These are phyloP conservation scores for Suillus discolor DNA, from an alignment of 768 basidiomycete species.

Conservation along the genomic window DNA sequence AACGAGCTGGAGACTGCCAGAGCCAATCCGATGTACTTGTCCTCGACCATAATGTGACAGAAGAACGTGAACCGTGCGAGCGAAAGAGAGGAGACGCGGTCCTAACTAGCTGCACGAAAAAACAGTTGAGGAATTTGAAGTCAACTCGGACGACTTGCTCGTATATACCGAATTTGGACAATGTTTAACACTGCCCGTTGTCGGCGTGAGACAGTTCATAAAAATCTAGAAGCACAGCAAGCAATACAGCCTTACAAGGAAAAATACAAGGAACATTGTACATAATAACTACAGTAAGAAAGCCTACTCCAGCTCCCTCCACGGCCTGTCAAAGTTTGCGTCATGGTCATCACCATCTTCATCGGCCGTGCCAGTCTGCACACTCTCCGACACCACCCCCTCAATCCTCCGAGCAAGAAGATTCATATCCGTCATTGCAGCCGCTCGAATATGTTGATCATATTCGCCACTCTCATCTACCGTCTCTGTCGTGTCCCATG, in stretches of 20 bases:
- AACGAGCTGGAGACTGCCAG: conserved; percentile 85
- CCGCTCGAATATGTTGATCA: conserved; percentile 35
- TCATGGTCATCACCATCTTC: conserved; percentile 14
- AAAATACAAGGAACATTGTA: not conserved
- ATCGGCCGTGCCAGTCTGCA: conserved; percentile 16
- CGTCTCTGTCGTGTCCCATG: conserved; percentile 21
- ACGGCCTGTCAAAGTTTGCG: conserved; percentile 42
- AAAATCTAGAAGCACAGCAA: not conserved
- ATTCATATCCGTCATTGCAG: conserved; percentile 43
- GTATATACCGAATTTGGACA: conserved; percentile 1
- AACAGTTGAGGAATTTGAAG: not conserved
- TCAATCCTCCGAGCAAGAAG: conserved; percentile 43
- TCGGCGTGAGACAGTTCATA: not conserved
- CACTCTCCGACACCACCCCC: conserved; percentile 26
- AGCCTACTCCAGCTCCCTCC: conserved; percentile 42
- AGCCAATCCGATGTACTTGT: conserved; percentile 93
- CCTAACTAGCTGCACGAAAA: conserved; percentile 3
- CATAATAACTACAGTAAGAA: not conserved
- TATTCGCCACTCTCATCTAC: conserved; percentile 44
- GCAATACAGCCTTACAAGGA: not conserved
- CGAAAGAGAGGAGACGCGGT: not conserved
- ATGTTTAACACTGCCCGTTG: not conserved
- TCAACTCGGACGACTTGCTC: not conserved
- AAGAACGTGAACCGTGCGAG: not conserved
- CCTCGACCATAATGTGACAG: conserved; percentile 64